Evolutionary conservation across 257 asterid genomes (phyloP).

Genomic region (Cinchona pubescens): DNA sequence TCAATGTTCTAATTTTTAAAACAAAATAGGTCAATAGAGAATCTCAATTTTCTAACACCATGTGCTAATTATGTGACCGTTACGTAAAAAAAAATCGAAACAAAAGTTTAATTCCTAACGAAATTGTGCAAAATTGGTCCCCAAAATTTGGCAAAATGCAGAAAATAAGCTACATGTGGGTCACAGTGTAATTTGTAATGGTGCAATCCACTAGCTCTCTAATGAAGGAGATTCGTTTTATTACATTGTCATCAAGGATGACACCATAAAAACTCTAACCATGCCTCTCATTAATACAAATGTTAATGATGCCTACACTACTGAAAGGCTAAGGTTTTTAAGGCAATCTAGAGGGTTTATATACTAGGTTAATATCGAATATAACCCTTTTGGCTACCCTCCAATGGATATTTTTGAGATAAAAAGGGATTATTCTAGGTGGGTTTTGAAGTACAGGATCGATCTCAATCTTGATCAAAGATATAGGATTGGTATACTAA

Average conservation of each 20-base stretch:
- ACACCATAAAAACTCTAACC: slow-evolving; percentile 9
- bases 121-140: too few relatives aligned
- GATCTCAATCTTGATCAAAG: neutral
- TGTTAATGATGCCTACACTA: neutral
- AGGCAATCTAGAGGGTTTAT: slow-evolving; percentile 8
- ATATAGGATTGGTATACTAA: neutral
- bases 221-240: neutral
- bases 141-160: too few relatives aligned
- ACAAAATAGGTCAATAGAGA: too few relatives aligned
- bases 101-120: too few relatives aligned
- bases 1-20: too few relatives aligned
- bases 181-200: slow-evolving; percentile 14
- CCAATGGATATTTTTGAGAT: slow-evolving; percentile 11
- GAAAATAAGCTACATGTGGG: too few relatives aligned
- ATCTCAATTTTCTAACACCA: too few relatives aligned
- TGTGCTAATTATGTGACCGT: too few relatives aligned
- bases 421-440: neutral
- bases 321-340: neutral
- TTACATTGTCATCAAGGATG: neutral
- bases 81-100: too few relatives aligned
- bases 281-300: too few relatives aligned
- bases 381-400: neutral
- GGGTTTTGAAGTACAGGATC: slow-evolving; percentile 17
- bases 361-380: slow-evolving; percentile 13
- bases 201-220: slow-evolving; percentile 10